Base-by-base conservation (phyloP, 2,329 filamentous ascomycete genomes). In the Colletotrichum lentis region DNA sequence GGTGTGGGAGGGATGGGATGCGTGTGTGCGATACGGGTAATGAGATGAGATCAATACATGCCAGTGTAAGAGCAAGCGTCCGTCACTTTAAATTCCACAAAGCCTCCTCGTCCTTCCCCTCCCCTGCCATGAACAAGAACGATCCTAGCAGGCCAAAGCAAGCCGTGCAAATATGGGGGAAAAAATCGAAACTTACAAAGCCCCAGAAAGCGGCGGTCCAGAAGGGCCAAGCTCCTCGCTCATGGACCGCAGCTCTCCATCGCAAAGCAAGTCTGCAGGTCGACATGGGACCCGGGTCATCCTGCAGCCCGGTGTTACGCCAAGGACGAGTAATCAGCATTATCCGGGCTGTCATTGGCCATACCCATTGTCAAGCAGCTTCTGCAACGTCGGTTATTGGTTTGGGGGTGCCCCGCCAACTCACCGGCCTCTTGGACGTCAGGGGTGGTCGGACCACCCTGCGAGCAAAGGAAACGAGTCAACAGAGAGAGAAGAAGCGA, bases 291-390 rank as follows among this genome's bases (percentile, higher is more conserved):
- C 43, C 27, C 22, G 41, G 56, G 18, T 41, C 37, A 31, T 22
- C 24, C 16, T 18, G 11, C 7, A 20, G 10, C 46, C 44, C 57
- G 20, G 62, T 47, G 44, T 61, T 65, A 69, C 62, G 46, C n/a
- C 46, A 59, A 20, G 27, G 35, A 41, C 37, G 55, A 20, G 66
- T 68, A 68, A 68, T 54, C 66, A 66, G 50, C 27, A 60, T 65
- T 65, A 8, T 12, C 8, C 14, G 16, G 5, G 1, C 12, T 3
- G 4, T 52, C 12, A 69, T 69, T 69, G 66, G 66, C 5, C 35
- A 14, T 4, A 0, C 2, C 22, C 2, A 3, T 11, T 35, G 5
- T n/a, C 41, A 52, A 66, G 24, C 66, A 66, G 11, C 14, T 55
- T 20, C 47, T 53, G 2, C 5, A n/a, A 52, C 18, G 4, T 14